These are phyloP conservation scores for Phylloporus rhodoxanthus DNA, from an alignment of 768 basidiomycete species.

Conservation along the genomic window DNA sequence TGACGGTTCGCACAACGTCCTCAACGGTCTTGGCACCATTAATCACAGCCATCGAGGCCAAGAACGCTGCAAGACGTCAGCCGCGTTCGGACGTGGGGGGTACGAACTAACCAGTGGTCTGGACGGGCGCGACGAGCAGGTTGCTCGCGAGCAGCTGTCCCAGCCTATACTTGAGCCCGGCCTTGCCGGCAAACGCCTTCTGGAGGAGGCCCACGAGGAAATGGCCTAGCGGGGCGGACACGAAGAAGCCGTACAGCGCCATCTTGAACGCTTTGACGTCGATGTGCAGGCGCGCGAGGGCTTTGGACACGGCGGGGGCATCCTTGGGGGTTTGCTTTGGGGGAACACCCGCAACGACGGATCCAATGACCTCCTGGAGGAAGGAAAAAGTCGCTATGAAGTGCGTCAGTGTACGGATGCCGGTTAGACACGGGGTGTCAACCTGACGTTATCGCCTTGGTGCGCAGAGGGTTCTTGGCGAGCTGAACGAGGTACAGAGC, in stretches of 20 bases:
- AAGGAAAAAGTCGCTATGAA: constrained; percentile 48
- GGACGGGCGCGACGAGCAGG: constrained; percentile 70
- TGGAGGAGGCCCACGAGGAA: constrained; percentile 67
- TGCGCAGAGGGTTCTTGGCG: constrained; percentile 63
- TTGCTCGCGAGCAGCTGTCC: constrained; percentile 73
- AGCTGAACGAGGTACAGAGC: constrained; percentile 69
- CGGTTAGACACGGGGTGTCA: constrained; percentile 9
- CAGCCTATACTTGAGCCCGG: constrained; percentile 55
- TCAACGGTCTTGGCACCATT: constrained; percentile 67
- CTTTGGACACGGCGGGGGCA: constrained; percentile 47
- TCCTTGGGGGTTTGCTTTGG: constrained; percentile 44
- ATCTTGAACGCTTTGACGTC: constrained; percentile 75
- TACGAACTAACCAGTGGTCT: constrained; percentile 50
- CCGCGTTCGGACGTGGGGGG: too few relatives aligned
- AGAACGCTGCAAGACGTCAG: constrained; percentile 43
- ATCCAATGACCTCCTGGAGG: constrained; percentile 78
- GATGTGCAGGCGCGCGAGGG: constrained; percentile 53
- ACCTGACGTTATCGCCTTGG: constrained; percentile 77
- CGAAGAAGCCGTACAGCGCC: constrained; percentile 74
- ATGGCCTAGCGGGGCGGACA: constrained; percentile 80
- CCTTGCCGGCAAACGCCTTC: constrained; percentile 70
- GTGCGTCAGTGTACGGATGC: neutral
- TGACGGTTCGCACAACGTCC: constrained; percentile 62
- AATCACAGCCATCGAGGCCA: constrained; percentile 79
- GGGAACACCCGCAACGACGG: constrained; percentile 60